Base-by-base conservation (phyloP, 768 basidiomycete genomes). In the Fomitopsis pulvina region DNA sequence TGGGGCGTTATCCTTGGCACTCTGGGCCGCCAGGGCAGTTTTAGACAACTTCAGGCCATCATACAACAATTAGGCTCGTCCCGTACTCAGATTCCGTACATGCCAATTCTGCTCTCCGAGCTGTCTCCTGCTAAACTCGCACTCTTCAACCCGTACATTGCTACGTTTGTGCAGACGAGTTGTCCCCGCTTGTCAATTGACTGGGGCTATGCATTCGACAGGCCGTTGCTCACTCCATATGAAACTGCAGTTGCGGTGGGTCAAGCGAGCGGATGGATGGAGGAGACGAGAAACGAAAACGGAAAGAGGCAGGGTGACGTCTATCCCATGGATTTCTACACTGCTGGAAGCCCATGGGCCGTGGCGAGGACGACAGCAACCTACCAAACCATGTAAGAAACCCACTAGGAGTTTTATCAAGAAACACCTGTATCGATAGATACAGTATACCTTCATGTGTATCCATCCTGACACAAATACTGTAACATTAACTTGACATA, bases 321-420 rank as follows among this genome's bases (percentile, higher is more conserved):
- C 7, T 98, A 99, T 69, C 87, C 91, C 2, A 99, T 99, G 96
- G 90, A 99, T 67, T 99, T 98, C 66, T 99, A 98, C 57, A 76
- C 78, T 27, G 87, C 83, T 6, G 85, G 83, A 2, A 87, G 78
- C 53, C 83, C 82, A 1, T 91, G 88, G 88, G 81, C 89, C 0
- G 56, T 75, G 20, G 78, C 87, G 18, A 76, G 87, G 61, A 58
- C 67, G 27, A 85, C 75, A 39, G 82, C 74, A 8, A 66, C 63
- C 22, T 81, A 80, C 57, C 61, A 47, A 61, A 18, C 4, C 12
- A 37, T 7, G 5, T 5, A 5, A 37, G 5, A 12, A 18, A 37
- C 5, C 18, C 4, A 7, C 34, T 14, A 6, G 6, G 14, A 11
- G 12, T 24, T 11, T 20, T 28, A 44, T 44, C 18, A 20, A 41